These are phyloP conservation scores for Apiotrichum porosum DNA, from an alignment of 1,284 basidiomycete species.

Conservation along the genomic window DNA sequence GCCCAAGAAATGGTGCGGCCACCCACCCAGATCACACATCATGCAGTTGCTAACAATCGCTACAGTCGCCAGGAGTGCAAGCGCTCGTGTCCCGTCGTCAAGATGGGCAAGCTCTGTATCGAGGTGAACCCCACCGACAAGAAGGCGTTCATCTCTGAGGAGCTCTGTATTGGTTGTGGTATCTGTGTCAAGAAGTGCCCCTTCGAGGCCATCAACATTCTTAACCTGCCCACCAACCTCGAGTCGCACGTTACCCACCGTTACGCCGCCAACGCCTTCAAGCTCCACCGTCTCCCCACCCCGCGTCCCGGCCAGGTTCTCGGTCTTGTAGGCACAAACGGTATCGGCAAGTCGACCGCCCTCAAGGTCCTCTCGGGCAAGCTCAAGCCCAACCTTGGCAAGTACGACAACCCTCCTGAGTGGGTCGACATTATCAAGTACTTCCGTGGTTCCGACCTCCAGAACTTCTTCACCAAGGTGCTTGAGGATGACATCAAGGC, in stretches of 20 bases:
- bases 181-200: slow-evolving; percentile 99
- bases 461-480: slow-evolving; percentile 99
- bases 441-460: slow-evolving; percentile 92
- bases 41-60: slow-evolving; percentile 1
- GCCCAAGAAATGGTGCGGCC: slow-evolving; percentile 63
- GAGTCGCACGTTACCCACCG: slow-evolving; percentile 92
- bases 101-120: slow-evolving; percentile 98
- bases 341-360: slow-evolving; percentile 96
- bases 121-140: slow-evolving; percentile 90
- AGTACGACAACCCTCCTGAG: slow-evolving; percentile 72
- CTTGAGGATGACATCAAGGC: slow-evolving; percentile 96
- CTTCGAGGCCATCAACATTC: slow-evolving; percentile 94
- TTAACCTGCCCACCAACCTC: slow-evolving; percentile 93
- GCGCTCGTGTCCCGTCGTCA: slow-evolving; percentile 90
- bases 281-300: slow-evolving; percentile 91
- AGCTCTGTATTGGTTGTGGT: slow-evolving; percentile 94
- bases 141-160: slow-evolving; percentile 96
- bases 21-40: no score
- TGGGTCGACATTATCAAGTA: slow-evolving; percentile 97
- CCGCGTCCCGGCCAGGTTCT: slow-evolving; percentile 93
- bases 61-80: slow-evolving; percentile 49
- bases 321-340: slow-evolving; percentile 93
- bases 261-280: slow-evolving; percentile 96
- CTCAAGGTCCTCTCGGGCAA: slow-evolving; percentile 93
- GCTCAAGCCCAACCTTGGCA: slow-evolving; percentile 65